These are phyloP conservation scores for Globisporangium spiculum DNA, from an alignment of 352 stramenopile species.

Conservation along the genomic window DNA sequence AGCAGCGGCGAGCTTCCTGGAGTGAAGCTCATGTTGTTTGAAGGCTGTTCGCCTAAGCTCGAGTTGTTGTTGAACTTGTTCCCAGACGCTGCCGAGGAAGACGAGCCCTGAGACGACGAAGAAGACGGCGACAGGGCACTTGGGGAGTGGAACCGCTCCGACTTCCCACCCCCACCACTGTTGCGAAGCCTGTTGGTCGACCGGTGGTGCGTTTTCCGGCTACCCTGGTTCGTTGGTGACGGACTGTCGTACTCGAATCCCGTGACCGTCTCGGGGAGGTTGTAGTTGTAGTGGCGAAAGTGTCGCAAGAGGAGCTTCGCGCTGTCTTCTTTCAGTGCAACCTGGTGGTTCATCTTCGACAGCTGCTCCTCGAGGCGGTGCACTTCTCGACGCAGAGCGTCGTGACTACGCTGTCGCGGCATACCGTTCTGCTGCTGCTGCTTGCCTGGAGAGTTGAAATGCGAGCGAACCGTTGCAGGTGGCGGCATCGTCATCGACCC, in stretches of 20 bases:
- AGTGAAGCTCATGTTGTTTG: slow-evolving; percentile 41
- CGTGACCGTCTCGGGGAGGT: slow-evolving; percentile 53
- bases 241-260: slow-evolving; percentile 47
- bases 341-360: slow-evolving; percentile 60
- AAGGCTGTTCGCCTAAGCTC: slow-evolving; percentile 20
- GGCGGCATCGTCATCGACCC: slow-evolving; percentile 4
- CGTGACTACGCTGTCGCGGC: slow-evolving; percentile 22
- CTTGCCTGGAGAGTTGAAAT: slow-evolving; percentile 7
- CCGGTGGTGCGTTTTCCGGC: slow-evolving; percentile 9
- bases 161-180: slow-evolving; percentile 8
- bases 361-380: slow-evolving; percentile 60
- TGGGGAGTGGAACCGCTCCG: slow-evolving; percentile 22
- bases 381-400: slow-evolving; percentile 55
- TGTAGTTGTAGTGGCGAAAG: slow-evolving; percentile 85
- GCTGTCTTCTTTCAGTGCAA: slow-evolving; percentile 56
- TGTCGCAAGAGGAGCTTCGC: slow-evolving; percentile 55
- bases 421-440: slow-evolving; percentile 14
- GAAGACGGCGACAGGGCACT: slow-evolving; percentile 19
- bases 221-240: slow-evolving; percentile 30
- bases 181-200: slow-evolving; percentile 14
- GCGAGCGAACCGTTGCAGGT: neutral
- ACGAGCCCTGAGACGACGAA: slow-evolving; percentile 21
- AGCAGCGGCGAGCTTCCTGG: slow-evolving; percentile 63
- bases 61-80: slow-evolving; percentile 13
- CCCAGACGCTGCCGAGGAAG: slow-evolving; percentile 11